A percentile compares a stretch with the other conserved stretches of the same genome.
Conservation (phyloP, 2,329 filamentous ascomycete species). For the Zymoseptoria crescenta region DNA sequence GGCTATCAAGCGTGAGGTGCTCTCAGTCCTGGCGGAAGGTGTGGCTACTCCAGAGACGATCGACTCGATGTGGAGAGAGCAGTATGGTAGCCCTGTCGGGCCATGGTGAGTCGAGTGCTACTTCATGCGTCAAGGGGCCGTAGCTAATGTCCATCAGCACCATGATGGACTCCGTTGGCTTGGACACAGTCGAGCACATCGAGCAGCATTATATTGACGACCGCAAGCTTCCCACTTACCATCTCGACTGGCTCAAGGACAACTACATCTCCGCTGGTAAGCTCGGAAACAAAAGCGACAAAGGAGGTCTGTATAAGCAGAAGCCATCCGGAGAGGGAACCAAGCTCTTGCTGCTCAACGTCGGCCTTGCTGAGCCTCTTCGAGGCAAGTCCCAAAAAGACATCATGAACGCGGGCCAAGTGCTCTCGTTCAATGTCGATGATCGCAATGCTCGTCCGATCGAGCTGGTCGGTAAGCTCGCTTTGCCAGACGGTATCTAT, state of each 20-base stretch:
- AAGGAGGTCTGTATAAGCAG: conserved; percentile 7
- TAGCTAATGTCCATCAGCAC: conserved; percentile 13
- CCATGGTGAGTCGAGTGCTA: conserved; percentile 6
- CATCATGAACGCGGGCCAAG: conserved; percentile 9
- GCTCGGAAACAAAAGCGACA: conserved; percentile 32
- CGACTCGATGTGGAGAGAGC: conserved; percentile 40
- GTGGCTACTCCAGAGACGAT: conserved; percentile 44
- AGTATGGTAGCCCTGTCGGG: conserved; percentile 17
- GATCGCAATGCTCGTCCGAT: conserved; percentile 4
- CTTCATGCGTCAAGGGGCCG: conserved; percentile 7
- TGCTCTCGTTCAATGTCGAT: conserved; percentile 13
- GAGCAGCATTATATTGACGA: conserved; percentile 48
- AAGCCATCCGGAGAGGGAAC: conserved; percentile 1
- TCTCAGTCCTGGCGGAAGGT: conserved; percentile 45
- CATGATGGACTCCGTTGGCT: conserved; percentile 44
- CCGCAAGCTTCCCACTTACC: conserved; percentile 34
- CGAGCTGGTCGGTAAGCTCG: not conserved
- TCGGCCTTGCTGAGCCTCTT: conserved; percentile 9
- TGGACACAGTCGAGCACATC: conserved; percentile 48
- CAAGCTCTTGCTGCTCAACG: conserved; percentile 16
- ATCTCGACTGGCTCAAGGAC: conserved; percentile 39
- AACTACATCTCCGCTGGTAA: conserved; percentile 42
- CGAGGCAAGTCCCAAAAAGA: conserved; percentile 6
- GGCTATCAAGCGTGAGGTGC: conserved; percentile 46
- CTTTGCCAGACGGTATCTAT: conserved; percentile 29